A percentile compares a stretch with the other conserved stretches of the same genome.
phyloP scores from a whole-genome alignment of 495 filamentous ascomycete genomes.

The Daldinia bambusicola region DNA sequence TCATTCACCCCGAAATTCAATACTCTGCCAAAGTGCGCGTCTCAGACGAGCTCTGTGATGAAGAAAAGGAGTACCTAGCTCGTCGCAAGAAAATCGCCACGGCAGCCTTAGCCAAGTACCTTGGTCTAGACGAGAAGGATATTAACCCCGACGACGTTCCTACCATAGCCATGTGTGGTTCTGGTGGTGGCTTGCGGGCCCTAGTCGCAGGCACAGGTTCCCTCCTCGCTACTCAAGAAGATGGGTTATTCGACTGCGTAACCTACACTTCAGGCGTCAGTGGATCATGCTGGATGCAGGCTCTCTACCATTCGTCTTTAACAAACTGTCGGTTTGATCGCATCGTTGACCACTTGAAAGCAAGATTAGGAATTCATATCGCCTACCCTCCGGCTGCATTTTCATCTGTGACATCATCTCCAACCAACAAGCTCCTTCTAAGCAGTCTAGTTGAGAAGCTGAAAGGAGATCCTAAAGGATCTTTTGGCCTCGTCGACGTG shows the following conservation, averaged over 20 bases:
- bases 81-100: conserved; percentile 71
- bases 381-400: conserved; percentile 89
- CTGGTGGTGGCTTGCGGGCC: conserved; percentile 88
- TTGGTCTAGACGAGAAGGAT: conserved; percentile 77
- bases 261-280: conserved; percentile 96
- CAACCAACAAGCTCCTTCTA: conserved; percentile 91
- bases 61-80: conserved; percentile 77
- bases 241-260: conserved; percentile 89
- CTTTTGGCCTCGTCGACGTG: conserved; percentile 90
- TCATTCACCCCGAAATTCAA: conserved; percentile 84
- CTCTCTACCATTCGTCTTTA: conserved; percentile 90
- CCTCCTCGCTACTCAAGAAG: conserved; percentile 79
- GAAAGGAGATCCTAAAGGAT: conserved; percentile 79
- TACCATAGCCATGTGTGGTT: conserved; percentile 90
- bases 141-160: conserved; percentile 95
- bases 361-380: conserved; percentile 84
- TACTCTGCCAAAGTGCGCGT: conserved; percentile 83
- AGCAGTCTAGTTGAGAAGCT: conserved; percentile 90
- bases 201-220: conserved; percentile 90
- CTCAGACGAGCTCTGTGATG: conserved; percentile 81
- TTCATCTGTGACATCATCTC: conserved; percentile 76
- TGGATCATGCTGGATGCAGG: conserved; percentile 94
- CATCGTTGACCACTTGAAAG: conserved; percentile 85
- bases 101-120: conserved; percentile 80
- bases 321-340: conserved; percentile 67